Evolutionary conservation across 768 basidiomycete species (phyloP), one percentile per base, ranked within the genome.

Genomic region (Russula olivacea): DNA sequence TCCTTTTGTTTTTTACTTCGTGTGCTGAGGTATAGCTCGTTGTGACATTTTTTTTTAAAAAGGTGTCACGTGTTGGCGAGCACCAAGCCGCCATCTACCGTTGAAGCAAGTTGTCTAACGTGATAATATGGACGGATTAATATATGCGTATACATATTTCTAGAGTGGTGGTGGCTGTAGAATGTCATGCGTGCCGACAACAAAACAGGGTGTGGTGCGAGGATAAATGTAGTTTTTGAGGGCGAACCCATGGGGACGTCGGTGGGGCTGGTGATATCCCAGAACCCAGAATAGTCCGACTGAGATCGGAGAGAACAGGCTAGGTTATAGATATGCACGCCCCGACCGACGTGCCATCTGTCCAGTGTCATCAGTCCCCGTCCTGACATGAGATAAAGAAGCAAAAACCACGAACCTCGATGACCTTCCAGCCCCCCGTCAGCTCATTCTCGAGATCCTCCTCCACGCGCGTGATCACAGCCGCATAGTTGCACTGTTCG

Each of bases 401-500:
- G n/a, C n/a, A n/a, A 17, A 12, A 28, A 40, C 47, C 28, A 32
- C 83, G 55, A 71, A 94, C 93, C 86, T 98, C 96, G 30, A 98
- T 82, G 57, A 98, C 84, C 75, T 98, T 98, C 96, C 97, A 99
- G 14, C 97, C 97, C 48, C 92, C 94, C 0, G 97, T 99, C 50
- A 97, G 79, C 73, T 94, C 91, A 72, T 98, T 91, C 32, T 85
- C 86, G 65, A 98, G 77, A 71, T 98, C 93, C 69, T 88, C 88
- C 71, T 91, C 87, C 34, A 93, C 76, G 30, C 95, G 84, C 19
- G 95, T 98, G 63, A 99, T 75, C 1, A 92, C 94, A 28, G 93
- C 93, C 19, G 89, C 90, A 72, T 99, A 99, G 23, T 84, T 85
- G 70, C 93, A 95, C 72, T 95, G 91, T 75, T 97, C 93, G 34